phyloP scores from a whole-genome alignment of 208 protist species.

The Wallacemonas collosoma region DNA sequence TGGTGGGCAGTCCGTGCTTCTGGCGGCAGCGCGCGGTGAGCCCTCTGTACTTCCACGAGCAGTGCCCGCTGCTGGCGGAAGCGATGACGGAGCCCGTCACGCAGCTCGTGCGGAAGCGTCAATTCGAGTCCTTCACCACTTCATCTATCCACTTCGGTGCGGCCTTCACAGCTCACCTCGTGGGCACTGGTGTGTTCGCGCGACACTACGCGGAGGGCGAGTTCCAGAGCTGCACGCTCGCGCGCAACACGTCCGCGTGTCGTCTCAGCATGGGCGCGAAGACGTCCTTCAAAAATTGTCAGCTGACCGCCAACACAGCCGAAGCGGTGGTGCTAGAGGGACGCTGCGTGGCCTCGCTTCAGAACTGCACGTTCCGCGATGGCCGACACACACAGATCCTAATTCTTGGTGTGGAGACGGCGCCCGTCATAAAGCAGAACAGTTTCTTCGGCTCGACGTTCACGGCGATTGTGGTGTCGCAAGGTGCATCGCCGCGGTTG shows the following conservation, averaged over 20 bases:
- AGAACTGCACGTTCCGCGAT: constrained; percentile 30
- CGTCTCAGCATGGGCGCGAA: constrained; percentile 20
- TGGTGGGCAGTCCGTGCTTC: constrained; percentile 31
- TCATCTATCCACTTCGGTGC: constrained; percentile 17
- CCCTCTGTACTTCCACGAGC: constrained; percentile 20
- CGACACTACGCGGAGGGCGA: constrained; percentile 19
- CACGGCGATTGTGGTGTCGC: constrained; percentile 17
- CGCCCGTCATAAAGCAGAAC: constrained; percentile 27
- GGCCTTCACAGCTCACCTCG: constrained; percentile 24
- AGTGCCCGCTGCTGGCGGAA: constrained; percentile 13
- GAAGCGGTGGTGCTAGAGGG: constrained; percentile 22
- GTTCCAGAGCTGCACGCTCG: constrained; percentile 28
- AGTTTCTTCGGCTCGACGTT: constrained; percentile 26
- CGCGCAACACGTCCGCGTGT: constrained; percentile 25
- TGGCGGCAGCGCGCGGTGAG: constrained; percentile 26
- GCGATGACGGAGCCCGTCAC: neutral
- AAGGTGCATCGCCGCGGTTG: constrained; percentile 18
- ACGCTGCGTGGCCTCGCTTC: constrained; percentile 4
- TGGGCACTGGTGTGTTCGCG: constrained; percentile 29
- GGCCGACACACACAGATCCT: constrained; percentile 19
- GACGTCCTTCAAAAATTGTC: constrained; percentile 23
- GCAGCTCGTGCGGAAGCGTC: constrained; percentile 10
- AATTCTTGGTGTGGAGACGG: constrained; percentile 17
- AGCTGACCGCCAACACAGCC: constrained; percentile 20
- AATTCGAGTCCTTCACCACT: constrained; percentile 10